Percentiles rank a stretch among this genome's conserved stretches.
Conservation (phyloP, 2,329 filamentous ascomycete genomes). For the Cercospora sojina region DNA sequence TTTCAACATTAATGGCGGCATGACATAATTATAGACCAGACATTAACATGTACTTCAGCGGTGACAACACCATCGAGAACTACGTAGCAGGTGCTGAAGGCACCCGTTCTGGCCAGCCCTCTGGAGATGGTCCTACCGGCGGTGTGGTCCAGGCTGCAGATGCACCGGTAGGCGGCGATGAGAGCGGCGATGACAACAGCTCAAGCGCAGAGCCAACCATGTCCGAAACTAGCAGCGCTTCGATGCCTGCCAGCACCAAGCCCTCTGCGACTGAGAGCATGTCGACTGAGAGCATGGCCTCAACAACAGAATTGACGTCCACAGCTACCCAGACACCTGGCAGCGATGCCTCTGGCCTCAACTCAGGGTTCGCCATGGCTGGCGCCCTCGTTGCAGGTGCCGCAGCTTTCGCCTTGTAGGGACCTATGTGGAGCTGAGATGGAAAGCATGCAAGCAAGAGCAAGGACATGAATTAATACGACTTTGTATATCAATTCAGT, state of each 20-base stretch:
- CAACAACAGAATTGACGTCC: background rate
- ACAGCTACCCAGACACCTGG: background rate
- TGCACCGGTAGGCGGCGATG: background rate
- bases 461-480: background rate
- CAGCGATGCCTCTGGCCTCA: conserved; percentile 1
- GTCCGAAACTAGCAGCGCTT: background rate
- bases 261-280: background rate
- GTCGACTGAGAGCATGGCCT: background rate
- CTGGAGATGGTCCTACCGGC: background rate
- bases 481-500: background rate
- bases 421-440: background rate
- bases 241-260: background rate
- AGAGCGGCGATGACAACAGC: background rate
- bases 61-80: background rate
- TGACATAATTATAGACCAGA: background rate
- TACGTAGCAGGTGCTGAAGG: background rate
- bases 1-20: background rate
- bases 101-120: background rate
- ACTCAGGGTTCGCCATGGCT: conserved; percentile 7
- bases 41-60: background rate
- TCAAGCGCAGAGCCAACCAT: background rate
- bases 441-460: background rate
- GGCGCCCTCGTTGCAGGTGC: conserved; percentile 10
- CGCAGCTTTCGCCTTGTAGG: conserved; percentile 12
- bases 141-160: background rate